phyloP scores from a whole-genome alignment of 2,329 filamentous ascomycete genomes.

The Clarireedia homoeocarpa region DNA sequence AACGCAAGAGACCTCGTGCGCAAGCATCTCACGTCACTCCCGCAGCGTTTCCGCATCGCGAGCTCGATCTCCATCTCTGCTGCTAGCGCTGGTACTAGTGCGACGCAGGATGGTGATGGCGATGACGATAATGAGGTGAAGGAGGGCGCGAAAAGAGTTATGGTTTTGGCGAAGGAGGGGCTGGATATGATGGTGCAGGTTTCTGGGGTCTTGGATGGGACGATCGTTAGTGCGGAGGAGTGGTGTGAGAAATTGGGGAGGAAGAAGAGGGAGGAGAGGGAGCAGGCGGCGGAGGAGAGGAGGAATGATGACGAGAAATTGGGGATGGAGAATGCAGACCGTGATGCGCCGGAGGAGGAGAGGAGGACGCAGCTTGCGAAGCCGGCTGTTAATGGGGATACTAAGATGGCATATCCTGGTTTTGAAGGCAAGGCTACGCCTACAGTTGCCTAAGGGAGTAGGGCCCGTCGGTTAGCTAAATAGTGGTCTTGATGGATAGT shows the following conservation, averaged over 20 bases:
- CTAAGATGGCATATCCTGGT: background rate
- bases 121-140: slow-evolving; percentile 36
- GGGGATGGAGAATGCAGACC: too few species aligned
- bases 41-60: slow-evolving; percentile 72
- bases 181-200: slow-evolving; percentile 94
- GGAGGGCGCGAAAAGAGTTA: slow-evolving; percentile 64
- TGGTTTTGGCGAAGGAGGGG: slow-evolving; percentile 82
- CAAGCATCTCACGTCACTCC: slow-evolving; percentile 74
- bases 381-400: background rate
- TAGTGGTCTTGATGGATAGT: too few species aligned
- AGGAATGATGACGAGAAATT: background rate
- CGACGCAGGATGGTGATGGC: slow-evolving; percentile 24
- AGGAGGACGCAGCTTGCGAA: background rate
- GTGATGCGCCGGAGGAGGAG: background rate
- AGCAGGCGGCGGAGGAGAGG: slow-evolving; percentile 8
- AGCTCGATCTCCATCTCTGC: slow-evolving; percentile 37
- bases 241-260: slow-evolving; percentile 76
- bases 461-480: too few species aligned
- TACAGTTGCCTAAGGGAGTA: too few species aligned
- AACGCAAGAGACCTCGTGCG: slow-evolving; percentile 81
- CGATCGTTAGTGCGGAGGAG: slow-evolving; percentile 80
- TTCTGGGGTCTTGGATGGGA: slow-evolving; percentile 78
- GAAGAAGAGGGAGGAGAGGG: slow-evolving; percentile 26
- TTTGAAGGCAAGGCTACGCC: too few species aligned
- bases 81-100: background rate